Base-by-base conservation (phyloP, 306 rosid species). In the Fragaria ananassa region DNA sequence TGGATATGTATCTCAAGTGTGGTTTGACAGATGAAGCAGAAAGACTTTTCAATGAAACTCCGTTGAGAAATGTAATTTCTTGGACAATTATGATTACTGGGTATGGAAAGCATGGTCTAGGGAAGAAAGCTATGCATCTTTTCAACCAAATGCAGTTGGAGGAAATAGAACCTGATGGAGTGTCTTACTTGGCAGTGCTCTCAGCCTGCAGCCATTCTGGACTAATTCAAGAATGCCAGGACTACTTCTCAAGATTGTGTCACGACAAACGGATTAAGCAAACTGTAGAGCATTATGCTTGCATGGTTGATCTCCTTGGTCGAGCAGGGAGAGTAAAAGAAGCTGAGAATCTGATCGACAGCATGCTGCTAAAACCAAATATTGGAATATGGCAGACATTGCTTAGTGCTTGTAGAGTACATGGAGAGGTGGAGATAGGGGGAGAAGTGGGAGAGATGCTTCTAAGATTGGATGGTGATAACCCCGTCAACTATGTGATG, bases 1-100 rank as follows among this genome's bases (percentile, higher is more conserved):
- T 88, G 64, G 93, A 88, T 79, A 86, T 88, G 91, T 88, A 90
- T 82, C 84, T 88, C 84, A 90, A 88, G 85, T 88, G 91, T 0
- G 96, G 96, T 44, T 68, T 77, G 37, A 77, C 82, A 18, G 83
- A 87, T 27, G 82, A 82, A n/a, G 90, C 91, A 34, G 84, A 85
- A 70, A 74, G 80, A 50, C 68, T 87, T 25, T 87, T 90, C 76
- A 66, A 82, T 70, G 85, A 86, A 80, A 87, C 78, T 78, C 81
- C 49, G 0, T 37, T 42, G 39, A 85, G 80, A 76, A 84, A 90
- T 81, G 85, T 88, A 34, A 81, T 90, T 77, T 88, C 93, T 0
- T 88, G 91, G 93, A 88, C 96, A 34, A 83, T 80, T 44, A 90
- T 88, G 96, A 87, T 90, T 80, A 90, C 91, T 10, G 89, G 93